Conservation (phyloP, 2,329 filamentous ascomycete species). For the Ramularia collo-cygni region DNA sequence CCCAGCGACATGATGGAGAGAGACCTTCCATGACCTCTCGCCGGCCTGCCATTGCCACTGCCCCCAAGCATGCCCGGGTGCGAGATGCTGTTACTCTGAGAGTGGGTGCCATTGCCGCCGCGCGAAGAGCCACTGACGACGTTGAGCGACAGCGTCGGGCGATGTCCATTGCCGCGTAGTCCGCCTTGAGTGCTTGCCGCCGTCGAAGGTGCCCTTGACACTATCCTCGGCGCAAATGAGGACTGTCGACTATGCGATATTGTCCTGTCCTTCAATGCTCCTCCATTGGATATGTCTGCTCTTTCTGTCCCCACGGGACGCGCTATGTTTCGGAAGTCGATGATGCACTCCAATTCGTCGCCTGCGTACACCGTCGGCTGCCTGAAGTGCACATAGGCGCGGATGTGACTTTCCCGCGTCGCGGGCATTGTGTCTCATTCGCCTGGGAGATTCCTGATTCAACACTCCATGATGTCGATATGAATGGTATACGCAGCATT, state of each 20-base stretch:
- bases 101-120: constrained; percentile 15
- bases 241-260: constrained; percentile 18
- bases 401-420: constrained; percentile 51
- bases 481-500: too few relatives aligned
- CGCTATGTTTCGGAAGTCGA: constrained; percentile 87
- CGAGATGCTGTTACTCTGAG: too few relatives aligned
- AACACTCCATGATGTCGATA: too few relatives aligned
- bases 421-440: too few relatives aligned
- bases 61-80: too few relatives aligned
- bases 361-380: constrained; percentile 93
- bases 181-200: constrained; percentile 15
- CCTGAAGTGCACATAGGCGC: constrained; percentile 92
- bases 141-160: constrained; percentile 58
- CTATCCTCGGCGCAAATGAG: constrained; percentile 16
- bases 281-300: constrained; percentile 5
- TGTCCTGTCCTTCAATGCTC: not conserved
- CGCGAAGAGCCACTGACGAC: constrained; percentile 30
- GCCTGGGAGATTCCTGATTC: too few relatives aligned
- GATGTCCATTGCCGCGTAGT: constrained; percentile 46
- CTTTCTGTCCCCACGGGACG: constrained; percentile 34
- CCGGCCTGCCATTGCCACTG: not conserved
- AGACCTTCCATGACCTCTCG: constrained; percentile 28
- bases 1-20: constrained; percentile 45
- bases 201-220: constrained; percentile 17
- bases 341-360: constrained; percentile 90